Evolutionary conservation across 2,329 filamentous ascomycete genomes (phyloP).

Genomic region (Pseudocercospora crystallina): DNA sequence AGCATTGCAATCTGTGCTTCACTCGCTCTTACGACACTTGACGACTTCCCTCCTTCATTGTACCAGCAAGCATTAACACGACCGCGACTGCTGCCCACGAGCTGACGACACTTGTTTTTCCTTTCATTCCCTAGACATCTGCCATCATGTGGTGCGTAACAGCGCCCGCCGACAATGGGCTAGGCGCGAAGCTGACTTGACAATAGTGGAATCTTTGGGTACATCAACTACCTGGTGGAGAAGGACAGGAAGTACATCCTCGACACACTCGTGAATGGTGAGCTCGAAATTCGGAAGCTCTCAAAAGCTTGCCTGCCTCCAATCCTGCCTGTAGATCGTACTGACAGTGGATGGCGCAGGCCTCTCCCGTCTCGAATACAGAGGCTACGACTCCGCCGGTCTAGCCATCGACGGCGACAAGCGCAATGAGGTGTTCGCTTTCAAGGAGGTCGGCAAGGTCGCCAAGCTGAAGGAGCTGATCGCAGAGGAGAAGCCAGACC

Average conservation of each 20-base stretch:
- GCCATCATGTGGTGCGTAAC: conserved; percentile 10
- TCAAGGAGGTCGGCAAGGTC: conserved; percentile 99
- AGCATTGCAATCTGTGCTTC: too few species aligned
- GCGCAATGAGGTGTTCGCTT: conserved; percentile 95
- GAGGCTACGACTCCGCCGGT: conserved; percentile 97
- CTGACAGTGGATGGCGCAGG: conserved; percentile 52
- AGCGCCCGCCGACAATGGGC: background rate
- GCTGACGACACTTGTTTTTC: background rate
- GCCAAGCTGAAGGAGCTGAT: conserved; percentile 94
- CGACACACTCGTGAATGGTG: conserved; percentile 93
- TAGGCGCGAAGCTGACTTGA: background rate
- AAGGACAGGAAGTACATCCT: conserved; percentile 97
- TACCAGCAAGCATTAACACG: too few species aligned
- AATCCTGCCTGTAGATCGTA: background rate
- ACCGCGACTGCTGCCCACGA: too few species aligned
- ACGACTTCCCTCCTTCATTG: too few species aligned
- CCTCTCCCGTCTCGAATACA: conserved; percentile 93
- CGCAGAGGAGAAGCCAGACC: conserved; percentile 76
- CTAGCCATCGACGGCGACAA: conserved; percentile 96
- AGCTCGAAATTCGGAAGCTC: conserved; percentile 37
- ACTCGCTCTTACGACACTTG: too few species aligned
- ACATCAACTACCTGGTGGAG: conserved; percentile 99
- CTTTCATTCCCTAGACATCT: conserved; percentile 6
- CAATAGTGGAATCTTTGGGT: conserved; percentile 78
- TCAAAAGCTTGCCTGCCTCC: background rate